Evolutionary conservation across 371 early-diverging fungal species (phyloP), one percentile per base, ranked within the genome.

Genomic region (Apophysomyces trapeziformis): DNA sequence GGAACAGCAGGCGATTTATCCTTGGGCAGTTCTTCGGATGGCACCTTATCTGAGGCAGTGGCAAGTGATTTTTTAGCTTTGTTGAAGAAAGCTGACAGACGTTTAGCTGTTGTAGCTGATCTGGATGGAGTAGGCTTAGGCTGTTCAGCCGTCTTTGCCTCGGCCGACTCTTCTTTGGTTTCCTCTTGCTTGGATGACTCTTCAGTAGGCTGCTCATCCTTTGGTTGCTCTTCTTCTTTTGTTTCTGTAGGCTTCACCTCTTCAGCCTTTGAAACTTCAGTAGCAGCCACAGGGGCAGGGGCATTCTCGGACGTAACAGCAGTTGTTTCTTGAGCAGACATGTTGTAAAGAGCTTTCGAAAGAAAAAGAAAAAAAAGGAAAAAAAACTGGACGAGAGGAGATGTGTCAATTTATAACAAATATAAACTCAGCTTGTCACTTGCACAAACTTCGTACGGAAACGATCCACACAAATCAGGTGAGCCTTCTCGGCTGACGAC

Each of bases 61-160:
- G 73, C 65, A 32, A 73, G 67, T 39, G 66, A 66, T 46, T 67
- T 66, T 65, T 69, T 73, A 47, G 73, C 73, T 69, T 73, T 73
- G 60, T 64, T 67, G 38, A 66, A 60, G 47, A 69, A 64, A 14
- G 58, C 13, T 3, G 73, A 73, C 12, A 73, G 45, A 38, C 73
- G 73, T 58, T 69, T 73, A 54, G 73, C 54, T 36, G 70, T 38
- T 32, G 61, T 67, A 62, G 50, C 66, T n/a, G 73, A 73, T 59
- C 69, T 54, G n/a, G 73, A 65, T 43, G 68, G 62, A 14, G 59
- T 38, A 43, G 72, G 68, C 13, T 65, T 45, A 44, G 72, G 72
- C 26, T 54, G 38, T 9, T 58, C 39, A 7, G 60, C 36, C 18
- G 46, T 58, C 57, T 61, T 58, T 36, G 47, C 35, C 35, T 43